Evolutionary conservation across 345 rosid species (phyloP).

Genomic region (Camelina hispida): DNA sequence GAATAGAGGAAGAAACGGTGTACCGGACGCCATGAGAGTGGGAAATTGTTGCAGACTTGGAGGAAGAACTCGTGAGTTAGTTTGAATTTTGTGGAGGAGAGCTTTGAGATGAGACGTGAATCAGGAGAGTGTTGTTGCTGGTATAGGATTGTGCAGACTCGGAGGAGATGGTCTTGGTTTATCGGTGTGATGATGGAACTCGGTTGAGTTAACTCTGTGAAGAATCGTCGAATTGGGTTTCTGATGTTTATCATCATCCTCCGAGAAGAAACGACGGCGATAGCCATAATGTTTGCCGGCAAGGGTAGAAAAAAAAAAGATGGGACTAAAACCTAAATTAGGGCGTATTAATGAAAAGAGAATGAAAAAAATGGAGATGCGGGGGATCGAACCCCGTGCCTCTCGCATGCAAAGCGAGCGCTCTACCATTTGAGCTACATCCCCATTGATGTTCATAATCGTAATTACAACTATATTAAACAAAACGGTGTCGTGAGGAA

Average conservation of each 20-base stretch:
- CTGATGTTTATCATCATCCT: conserved; percentile 24
- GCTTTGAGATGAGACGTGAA: conserved; percentile 63
- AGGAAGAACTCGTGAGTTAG: conserved; percentile 79
- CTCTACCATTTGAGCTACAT: conserved; percentile 98
- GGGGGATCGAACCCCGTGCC: conserved; percentile 51
- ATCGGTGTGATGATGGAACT: conserved; percentile 45
- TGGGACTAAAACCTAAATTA: neutral
- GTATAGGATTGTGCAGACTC: conserved; percentile 78
- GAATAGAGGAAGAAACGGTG: conserved; percentile 74
- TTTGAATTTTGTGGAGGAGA: conserved; percentile 50
- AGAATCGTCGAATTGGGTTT: conserved; percentile 24
- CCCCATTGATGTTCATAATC: conserved; percentile 38
- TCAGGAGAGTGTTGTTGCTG: conserved; percentile 77
- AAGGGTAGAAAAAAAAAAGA: neutral
- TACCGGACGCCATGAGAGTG: conserved; percentile 83
- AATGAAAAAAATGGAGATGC: conserved; percentile 58
- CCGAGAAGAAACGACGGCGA: conserved; percentile 25
- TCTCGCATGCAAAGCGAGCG: conserved; percentile 64
- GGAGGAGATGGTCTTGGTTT: conserved; percentile 62
- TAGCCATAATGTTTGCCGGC: neutral
- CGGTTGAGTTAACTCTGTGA: conserved; percentile 30
- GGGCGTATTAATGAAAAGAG: neutral
- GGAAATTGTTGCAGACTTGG: conserved; percentile 85
- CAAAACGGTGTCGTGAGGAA: neutral
- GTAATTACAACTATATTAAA: neutral